phyloP scores from a whole-genome alignment of 495 filamentous ascomycete species.

The Daldinia caldariorum region DNA sequence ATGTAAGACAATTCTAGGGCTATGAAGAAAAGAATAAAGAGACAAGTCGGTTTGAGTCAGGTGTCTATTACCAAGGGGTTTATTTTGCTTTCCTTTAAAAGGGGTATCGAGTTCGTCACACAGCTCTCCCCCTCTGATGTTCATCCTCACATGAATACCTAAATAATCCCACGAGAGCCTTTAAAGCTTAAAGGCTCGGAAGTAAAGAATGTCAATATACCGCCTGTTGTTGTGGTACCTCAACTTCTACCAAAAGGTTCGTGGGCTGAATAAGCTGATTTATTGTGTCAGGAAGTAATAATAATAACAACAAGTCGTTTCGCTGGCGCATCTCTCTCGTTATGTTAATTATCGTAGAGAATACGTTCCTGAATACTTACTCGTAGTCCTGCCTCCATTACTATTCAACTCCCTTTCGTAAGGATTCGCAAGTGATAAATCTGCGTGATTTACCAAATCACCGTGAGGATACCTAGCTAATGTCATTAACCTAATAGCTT shows the following conservation, averaged over 20 bases:
- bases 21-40: neutral
- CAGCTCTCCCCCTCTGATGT: neutral
- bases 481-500: no score
- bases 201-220: constrained; percentile 11
- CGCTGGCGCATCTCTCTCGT: neutral
- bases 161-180: no score
- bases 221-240: constrained; percentile 24
- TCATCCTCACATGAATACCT: neutral
- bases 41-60: neutral
- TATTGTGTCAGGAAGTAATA: neutral
- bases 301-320: no score
- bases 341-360: neutral
- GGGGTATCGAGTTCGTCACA: neutral
- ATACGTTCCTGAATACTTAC: neutral
- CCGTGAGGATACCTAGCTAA: no score
- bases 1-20: neutral
- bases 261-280: constrained; percentile 7
- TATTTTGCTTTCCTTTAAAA: neutral
- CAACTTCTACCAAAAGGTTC: constrained; percentile 19
- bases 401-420: no score
- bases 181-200: neutral
- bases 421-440: no score
- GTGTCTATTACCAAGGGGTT: neutral
- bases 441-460: no score
- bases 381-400: no score